Conservation (phyloP, 2,329 filamentous ascomycete species). For the Ilyonectria destructans region DNA sequence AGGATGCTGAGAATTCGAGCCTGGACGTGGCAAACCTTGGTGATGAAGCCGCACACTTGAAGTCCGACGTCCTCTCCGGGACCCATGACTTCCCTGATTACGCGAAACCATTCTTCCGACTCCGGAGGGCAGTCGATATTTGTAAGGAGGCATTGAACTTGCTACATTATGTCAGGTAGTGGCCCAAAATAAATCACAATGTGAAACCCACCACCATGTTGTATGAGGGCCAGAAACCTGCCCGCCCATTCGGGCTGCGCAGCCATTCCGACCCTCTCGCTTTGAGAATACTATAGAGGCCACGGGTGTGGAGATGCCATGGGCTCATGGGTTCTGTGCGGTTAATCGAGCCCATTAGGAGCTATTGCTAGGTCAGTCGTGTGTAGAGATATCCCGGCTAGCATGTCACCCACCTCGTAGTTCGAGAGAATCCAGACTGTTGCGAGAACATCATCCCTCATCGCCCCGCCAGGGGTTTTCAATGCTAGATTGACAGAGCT, state of each 20-base stretch:
- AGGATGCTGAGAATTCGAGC: slow-evolving; percentile 49
- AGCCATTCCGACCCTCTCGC: slow-evolving; percentile 52
- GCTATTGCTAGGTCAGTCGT: slow-evolving; percentile 44
- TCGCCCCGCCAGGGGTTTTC: slow-evolving; percentile 47
- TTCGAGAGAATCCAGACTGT: slow-evolving; percentile 60
- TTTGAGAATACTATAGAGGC: slow-evolving; percentile 57
- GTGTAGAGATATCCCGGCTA: not conserved
- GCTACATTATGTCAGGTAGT: slow-evolving; percentile 49
- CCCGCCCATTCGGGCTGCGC: slow-evolving; percentile 43
- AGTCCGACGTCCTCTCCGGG: slow-evolving; percentile 50
- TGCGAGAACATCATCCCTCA: slow-evolving; percentile 56
- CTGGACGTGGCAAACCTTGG: slow-evolving; percentile 49
- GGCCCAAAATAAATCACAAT: not conserved
- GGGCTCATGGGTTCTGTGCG: slow-evolving; percentile 48
- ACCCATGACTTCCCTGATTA: slow-evolving; percentile 47
- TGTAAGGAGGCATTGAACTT: slow-evolving; percentile 56
- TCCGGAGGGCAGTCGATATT: slow-evolving; percentile 56
- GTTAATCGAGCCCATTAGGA: slow-evolving; percentile 57
- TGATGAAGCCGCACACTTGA: slow-evolving; percentile 49
- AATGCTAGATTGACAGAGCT: slow-evolving; percentile 58
- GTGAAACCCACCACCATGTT: slow-evolving; percentile 56
- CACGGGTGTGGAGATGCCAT: slow-evolving; percentile 58
- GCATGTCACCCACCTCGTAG: slow-evolving; percentile 54
- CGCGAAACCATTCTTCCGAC: slow-evolving; percentile 55
- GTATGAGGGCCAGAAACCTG: slow-evolving; percentile 58